Percentiles rank a stretch among this genome's conserved stretches.
Conservation (phyloP, 2,329 filamentous ascomycete genomes). For the Parascedosporium putredinis region DNA sequence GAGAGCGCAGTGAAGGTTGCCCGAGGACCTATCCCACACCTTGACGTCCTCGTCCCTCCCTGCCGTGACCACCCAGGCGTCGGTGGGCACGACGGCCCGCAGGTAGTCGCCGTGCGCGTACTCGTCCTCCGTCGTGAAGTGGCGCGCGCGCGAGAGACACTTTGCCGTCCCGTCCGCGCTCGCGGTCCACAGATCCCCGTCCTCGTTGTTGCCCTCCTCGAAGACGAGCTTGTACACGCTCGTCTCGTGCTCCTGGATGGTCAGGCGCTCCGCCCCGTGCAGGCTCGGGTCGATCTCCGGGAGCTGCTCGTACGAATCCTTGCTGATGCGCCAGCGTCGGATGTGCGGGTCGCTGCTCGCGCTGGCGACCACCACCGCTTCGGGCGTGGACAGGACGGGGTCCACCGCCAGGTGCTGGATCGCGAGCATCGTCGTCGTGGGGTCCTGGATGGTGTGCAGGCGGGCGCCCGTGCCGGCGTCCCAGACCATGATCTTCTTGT, state of each 20-base stretch:
- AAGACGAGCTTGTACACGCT: conserved; percentile 77
- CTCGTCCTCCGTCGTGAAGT: conserved; percentile 61
- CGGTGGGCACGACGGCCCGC: conserved; percentile 64
- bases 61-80: conserved; percentile 73
- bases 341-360: conserved; percentile 75
- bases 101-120: conserved; percentile 85
- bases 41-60: conserved; percentile 88
- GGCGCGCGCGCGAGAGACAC: conserved; percentile 58
- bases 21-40: conserved; percentile 70
- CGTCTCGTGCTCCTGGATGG: conserved; percentile 75
- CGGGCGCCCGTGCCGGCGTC: conserved; percentile 56
- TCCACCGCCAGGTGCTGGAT: conserved; percentile 74
- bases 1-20: conserved; percentile 62
- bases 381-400: conserved; percentile 41
- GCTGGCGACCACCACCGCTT: conserved; percentile 55
- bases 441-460: conserved; percentile 69
- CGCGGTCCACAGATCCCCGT: conserved; percentile 79
- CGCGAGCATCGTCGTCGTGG: conserved; percentile 59
- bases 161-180: conserved; percentile 85
- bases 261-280: conserved; percentile 32
- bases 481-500: conserved; percentile 78
- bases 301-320: conserved; percentile 43
- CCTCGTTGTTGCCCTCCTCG: conserved; percentile 46
- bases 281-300: conserved; percentile 31
- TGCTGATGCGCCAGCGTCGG: conserved; percentile 59